Percentiles rank a stretch among this genome's conserved stretches.
Evolutionary conservation across 805 yeast species (phyloP).

Genomic region (Scheffersomyces spartinae): DNA sequence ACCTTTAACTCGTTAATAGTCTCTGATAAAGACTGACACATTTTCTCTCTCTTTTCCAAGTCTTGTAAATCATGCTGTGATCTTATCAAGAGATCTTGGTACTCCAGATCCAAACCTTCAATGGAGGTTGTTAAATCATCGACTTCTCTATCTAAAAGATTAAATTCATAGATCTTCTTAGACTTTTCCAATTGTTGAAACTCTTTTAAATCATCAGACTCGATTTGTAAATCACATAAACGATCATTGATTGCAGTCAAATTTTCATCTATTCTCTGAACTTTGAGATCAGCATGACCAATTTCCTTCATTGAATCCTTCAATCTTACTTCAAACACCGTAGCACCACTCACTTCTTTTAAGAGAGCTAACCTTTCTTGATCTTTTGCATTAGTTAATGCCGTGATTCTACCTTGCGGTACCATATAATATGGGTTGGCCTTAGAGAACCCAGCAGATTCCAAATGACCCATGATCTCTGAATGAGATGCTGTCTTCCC

Average conservation of each 20-base stretch:
- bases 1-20: constrained; percentile 37
- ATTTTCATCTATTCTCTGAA: constrained; percentile 64
- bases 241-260: constrained; percentile 59
- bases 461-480: constrained; percentile 72
- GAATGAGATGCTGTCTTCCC: constrained; percentile 67
- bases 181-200: constrained; percentile 58
- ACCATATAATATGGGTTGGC: constrained; percentile 92
- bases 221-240: constrained; percentile 68
- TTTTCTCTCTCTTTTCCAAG: constrained; percentile 49
- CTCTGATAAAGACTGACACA: constrained; percentile 32
- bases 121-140: constrained; percentile 47
- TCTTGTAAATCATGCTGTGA: constrained; percentile 43
- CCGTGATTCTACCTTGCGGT: constrained; percentile 89
- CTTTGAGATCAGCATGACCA: constrained; percentile 57
- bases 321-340: constrained; percentile 73
- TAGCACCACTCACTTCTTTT: constrained; percentile 93
- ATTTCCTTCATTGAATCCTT: constrained; percentile 73
- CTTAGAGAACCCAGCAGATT: constrained; percentile 85
- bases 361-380: constrained; percentile 64
- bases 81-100: constrained; percentile 37
- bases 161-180: constrained; percentile 63
- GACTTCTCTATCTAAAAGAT: constrained; percentile 67
- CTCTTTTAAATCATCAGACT: constrained; percentile 60
- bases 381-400: constrained; percentile 83
- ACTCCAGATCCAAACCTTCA: constrained; percentile 48